phyloP scores from a whole-genome alignment of 1,284 basidiomycete genomes.

The Sporisorium graminicola region DNA sequence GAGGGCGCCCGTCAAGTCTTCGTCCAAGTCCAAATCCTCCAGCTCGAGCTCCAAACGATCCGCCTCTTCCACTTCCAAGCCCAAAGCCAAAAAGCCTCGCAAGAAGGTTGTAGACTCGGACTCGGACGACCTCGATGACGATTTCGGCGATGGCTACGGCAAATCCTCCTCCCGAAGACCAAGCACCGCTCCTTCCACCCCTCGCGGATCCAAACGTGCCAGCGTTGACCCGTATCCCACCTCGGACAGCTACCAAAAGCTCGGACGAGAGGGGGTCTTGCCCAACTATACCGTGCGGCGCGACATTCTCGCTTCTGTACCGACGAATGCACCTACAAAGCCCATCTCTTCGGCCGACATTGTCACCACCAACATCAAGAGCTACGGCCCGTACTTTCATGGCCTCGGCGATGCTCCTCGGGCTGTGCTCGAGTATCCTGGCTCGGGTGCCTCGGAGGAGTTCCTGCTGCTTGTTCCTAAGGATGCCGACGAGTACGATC shows the following conservation, averaged over 20 bases:
- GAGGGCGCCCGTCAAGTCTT: conserved; percentile 27
- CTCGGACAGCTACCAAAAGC: conserved; percentile 43
- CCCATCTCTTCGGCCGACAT: conserved; percentile 40
- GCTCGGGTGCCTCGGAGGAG: conserved; percentile 49
- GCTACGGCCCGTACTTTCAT: conserved; percentile 55
- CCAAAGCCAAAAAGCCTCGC: conserved; percentile 24
- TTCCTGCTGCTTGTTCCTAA: conserved; percentile 61
- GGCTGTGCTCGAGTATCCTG: conserved; percentile 61
- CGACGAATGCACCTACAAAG: background rate
- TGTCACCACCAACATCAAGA: conserved; percentile 45
- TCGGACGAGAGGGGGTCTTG: conserved; percentile 45
- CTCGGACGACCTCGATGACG: conserved; percentile 19
- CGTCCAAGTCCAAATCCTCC: conserved; percentile 15
- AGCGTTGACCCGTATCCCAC: conserved; percentile 44
- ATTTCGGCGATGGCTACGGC: conserved; percentile 5
- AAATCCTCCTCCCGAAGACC: conserved; percentile 11
- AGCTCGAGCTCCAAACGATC: conserved; percentile 7
- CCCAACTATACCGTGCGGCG: conserved; percentile 50
- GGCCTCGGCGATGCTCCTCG: conserved; percentile 44
- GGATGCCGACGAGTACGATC: conserved; percentile 67
- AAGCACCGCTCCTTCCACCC: conserved; percentile 34
- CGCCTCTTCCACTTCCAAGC: conserved; percentile 5
- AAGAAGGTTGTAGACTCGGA: conserved; percentile 30
- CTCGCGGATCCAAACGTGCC: conserved; percentile 35
- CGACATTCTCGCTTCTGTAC: conserved; percentile 29